Evolutionary conservation across 805 yeast species (phyloP), one percentile per base, ranked within the genome.

Genomic region (Lipomyces lipofer): DNA sequence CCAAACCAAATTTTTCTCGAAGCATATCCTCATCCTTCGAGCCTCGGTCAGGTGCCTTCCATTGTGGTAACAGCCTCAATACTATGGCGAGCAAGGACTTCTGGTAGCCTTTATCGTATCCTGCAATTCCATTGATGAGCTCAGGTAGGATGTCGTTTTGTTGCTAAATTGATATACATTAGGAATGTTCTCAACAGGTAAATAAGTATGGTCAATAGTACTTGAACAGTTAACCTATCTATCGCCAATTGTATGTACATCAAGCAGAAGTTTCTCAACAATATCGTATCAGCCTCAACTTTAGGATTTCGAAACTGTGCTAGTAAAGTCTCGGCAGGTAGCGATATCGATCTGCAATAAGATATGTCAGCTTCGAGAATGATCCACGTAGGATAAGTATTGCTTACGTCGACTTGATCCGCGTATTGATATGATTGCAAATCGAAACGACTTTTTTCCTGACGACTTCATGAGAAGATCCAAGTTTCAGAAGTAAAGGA

Each of bases 401-500:
- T 46, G 58, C 60, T 43, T 68, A 13, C 68, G 58, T 27, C 75
- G 72, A 19, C 83, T 75, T 78, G 51, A 88, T 71, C 48, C 96
- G 75, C 0, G 88, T 82, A 48, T 86, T 75, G 12, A 88, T 64
- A 65, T 87, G 84, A 56, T 83, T 83, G 35, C 89, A 75, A 9
- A 85, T 78, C 59, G 82, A 81, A 29, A 85, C 73, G 1, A 91
- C 84, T 38, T 85, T 84, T 25, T 78, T 73, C 57, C 94, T 77
- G 0, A 87, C 96, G 13, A 78, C 72, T 0, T 75, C 72, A 67
- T 86, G 79, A 2, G 84, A 78, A 13, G 97, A 89, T 1, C 85
- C 80, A 49, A 91, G 75, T 67, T 92, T 92, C 58, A 91, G 73
- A 32, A 92, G 71, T 25, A 92, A 66, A 0, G 99, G 97, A 1